These are phyloP conservation scores for Solanum sparsipilum DNA, from an alignment of 257 asterid genomes.

Conservation along the genomic window DNA sequence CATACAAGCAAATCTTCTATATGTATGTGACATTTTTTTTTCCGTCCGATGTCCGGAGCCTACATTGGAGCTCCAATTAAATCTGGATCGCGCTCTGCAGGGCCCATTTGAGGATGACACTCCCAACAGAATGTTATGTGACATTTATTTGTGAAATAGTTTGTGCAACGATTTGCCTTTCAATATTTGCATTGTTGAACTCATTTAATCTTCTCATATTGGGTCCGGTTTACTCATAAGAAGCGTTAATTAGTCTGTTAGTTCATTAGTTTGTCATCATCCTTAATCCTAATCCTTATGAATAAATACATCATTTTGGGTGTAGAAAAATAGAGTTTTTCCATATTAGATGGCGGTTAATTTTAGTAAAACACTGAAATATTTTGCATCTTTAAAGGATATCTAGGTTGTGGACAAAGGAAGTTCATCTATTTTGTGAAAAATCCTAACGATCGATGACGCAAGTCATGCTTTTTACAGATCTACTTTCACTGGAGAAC, in stretches of 20 bases:
- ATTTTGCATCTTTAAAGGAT: too few species aligned
- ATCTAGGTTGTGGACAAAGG: neutral
- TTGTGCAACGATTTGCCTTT: neutral
- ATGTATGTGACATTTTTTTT: neutral
- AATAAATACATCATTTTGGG: neutral
- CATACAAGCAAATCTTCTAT: neutral
- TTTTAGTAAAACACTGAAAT: too few species aligned
- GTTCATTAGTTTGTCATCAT: neutral
- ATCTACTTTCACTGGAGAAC: accelerated
- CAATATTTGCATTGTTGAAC: neutral
- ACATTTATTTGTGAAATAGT: neutral
- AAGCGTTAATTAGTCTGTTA: neutral
- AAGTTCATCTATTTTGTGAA: neutral
- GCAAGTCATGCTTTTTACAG: too few species aligned
- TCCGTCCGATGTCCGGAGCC: too few species aligned
- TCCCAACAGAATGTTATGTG: neutral
- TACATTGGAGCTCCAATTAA: too few species aligned
- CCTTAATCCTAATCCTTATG: neutral
- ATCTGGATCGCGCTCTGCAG: too few species aligned
- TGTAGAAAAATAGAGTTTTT: neutral
- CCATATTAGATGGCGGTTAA: too few species aligned
- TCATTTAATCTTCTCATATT: neutral
- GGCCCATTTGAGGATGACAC: too few species aligned
- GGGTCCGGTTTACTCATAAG: too few species aligned
- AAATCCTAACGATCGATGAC: accelerated